Base-by-base conservation (phyloP, 1,284 basidiomycete genomes). In the Anthracocystis setariae region DNA sequence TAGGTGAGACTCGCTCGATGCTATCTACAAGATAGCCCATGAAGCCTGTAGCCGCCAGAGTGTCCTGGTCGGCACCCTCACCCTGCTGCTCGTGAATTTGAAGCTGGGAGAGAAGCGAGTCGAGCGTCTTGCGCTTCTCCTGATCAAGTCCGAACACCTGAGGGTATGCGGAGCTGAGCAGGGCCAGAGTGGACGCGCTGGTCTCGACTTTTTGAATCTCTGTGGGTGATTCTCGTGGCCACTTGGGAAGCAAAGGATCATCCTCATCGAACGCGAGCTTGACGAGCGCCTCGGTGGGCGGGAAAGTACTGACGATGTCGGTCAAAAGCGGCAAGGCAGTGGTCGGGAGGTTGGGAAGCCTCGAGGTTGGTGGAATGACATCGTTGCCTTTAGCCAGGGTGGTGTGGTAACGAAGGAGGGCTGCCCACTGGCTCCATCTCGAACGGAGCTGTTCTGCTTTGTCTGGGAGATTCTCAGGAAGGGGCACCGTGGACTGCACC, bases 161-260 rank as follows among this genome's bases (percentile, higher is more conserved):
- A 10, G 81, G 81, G 39, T 80, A 82, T 2, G 78, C 79, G 2
- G 80, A 59, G 49, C 77, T 74, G 32, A 82, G 71, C 35, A 80
- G 57, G 2, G 71, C 63, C 10, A 64, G 35, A 0, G 77, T 81
- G 18, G 77, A 65, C 25, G 77, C 51, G 24, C 74, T 71, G 8
- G 77, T 55, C 9, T 49, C 51, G 15, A 51, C 51, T 8, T 55
- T 51, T 10, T 62, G 58, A 12, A 52, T 24, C 21, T 67, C 57
- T 24, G 56, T 56, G 3, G 53, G 55, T 3, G 39, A 9, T 10
- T 65, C 56, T 10, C 52, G 65, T 8, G 66, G 65, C 49, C 64
- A 64, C 23, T 62, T 61, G 42, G 73, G 68, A 1, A 71, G 46
- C 24, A 66, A 49, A 8, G 66, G 61, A 15, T 67, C 58, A 23